Evolutionary conservation across 2,329 filamentous ascomycete genomes (phyloP).

Genomic region (Alternaria sp.): DNA sequence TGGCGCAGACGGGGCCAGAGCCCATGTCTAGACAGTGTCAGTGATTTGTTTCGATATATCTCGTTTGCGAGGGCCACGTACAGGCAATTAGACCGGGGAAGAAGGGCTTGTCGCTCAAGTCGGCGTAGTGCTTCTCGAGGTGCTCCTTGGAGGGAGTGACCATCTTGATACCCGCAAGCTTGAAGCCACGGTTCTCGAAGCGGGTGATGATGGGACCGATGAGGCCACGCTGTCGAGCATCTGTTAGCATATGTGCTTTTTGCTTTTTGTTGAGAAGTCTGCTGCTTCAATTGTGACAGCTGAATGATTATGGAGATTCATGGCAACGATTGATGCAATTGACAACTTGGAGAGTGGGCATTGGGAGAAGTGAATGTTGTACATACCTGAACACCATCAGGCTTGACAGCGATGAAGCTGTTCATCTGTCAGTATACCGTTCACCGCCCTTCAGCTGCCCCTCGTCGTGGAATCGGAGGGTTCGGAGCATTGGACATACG

Average conservation of each 20-base stretch:
- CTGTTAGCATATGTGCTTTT: slow-evolving; percentile 20
- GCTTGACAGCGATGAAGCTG: slow-evolving; percentile 99
- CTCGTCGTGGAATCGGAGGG: neutral
- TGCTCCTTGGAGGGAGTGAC: slow-evolving; percentile 87
- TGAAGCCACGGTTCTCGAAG: slow-evolving; percentile 99
- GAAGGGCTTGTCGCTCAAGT: slow-evolving; percentile 94
- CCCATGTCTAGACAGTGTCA: slow-evolving; percentile 77
- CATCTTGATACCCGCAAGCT: slow-evolving; percentile 98
- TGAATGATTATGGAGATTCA: neutral
- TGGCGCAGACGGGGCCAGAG: slow-evolving; percentile 95
- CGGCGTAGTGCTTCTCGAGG: slow-evolving; percentile 97
- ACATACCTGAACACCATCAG: slow-evolving; percentile 95
- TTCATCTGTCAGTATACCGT: slow-evolving; percentile 40
- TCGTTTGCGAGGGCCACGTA: slow-evolving; percentile 58
- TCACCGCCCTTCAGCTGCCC: slow-evolving; percentile 22
- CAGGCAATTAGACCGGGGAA: slow-evolving; percentile 93
- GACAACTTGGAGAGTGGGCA: neutral
- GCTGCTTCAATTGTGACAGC: neutral
- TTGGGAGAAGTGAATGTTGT: too few relatives aligned
- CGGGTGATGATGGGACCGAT: slow-evolving; percentile 96
- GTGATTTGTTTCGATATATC: slow-evolving; percentile 3
- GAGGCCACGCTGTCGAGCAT: slow-evolving; percentile 79
- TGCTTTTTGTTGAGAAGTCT: slow-evolving; percentile 5
- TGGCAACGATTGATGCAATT: neutral
- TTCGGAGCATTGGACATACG: slow-evolving; percentile 66